A percentile compares a stretch with the other conserved stretches of the same genome.
Conservation (phyloP, 495 filamentous ascomycete genomes). For the Immersiella caudata region DNA sequence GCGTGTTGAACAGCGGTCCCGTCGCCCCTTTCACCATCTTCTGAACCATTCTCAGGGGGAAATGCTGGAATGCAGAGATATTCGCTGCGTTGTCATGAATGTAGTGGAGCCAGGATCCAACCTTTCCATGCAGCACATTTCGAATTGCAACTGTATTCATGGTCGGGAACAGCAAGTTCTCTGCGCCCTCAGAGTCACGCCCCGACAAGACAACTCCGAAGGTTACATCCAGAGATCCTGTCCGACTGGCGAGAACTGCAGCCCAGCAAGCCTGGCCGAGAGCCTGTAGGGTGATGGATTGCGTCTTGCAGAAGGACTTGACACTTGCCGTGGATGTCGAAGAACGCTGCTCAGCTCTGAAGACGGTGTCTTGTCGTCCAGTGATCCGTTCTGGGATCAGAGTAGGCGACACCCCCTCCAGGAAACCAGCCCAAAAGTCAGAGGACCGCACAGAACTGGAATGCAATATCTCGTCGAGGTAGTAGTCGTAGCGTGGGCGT, state of each 20-base stretch:
- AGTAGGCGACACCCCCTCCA: constrained; percentile 51
- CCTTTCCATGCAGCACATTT: constrained; percentile 63
- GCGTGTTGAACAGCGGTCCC: constrained; percentile 60
- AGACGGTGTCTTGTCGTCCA: constrained; percentile 19
- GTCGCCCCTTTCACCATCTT: constrained; percentile 37
- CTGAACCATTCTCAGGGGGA: constrained; percentile 66
- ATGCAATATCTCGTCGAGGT: constrained; percentile 49
- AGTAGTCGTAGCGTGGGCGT: constrained; percentile 49
- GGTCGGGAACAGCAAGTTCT: constrained; percentile 69
- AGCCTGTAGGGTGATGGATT: constrained; percentile 64
- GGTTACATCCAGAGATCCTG: constrained; percentile 61
- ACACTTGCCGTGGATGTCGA: constrained; percentile 36
- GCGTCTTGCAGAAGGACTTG: constrained; percentile 56
- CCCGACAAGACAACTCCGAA: constrained; percentile 76
- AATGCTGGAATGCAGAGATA: constrained; percentile 62
- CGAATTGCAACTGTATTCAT: constrained; percentile 77
- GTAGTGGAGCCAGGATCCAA: constrained; percentile 62
- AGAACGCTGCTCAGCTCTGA: constrained; percentile 55
- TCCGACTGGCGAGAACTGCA: constrained; percentile 58
- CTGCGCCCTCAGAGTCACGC: constrained; percentile 59
- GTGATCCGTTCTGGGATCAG: constrained; percentile 33
- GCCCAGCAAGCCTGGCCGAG: constrained; percentile 69
- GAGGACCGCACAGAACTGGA: constrained; percentile 42
- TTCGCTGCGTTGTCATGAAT: constrained; percentile 62
- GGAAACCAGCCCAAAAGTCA: constrained; percentile 62